Conservation (phyloP, 2,329 filamentous ascomycete species). For the Neopestalotiopsis sp. region DNA sequence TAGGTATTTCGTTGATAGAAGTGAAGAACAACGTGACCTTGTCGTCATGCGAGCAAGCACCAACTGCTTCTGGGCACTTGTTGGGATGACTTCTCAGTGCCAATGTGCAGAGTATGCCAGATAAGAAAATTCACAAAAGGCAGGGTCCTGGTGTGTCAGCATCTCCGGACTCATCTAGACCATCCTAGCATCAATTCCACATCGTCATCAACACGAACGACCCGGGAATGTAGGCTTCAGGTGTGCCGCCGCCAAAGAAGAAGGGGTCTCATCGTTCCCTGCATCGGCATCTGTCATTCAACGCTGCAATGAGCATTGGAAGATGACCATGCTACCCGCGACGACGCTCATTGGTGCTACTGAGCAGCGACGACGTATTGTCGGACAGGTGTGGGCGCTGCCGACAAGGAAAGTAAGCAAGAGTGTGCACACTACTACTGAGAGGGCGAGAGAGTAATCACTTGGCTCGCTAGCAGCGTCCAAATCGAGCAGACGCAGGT, state of each 20-base stretch:
- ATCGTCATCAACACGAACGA: conserved; percentile 7
- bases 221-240: not conserved
- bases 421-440: not conserved
- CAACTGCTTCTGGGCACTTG: not conserved
- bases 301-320: not conserved
- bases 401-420: conserved; percentile 1
- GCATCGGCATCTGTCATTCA: conserved; percentile 3
- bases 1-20: not conserved
- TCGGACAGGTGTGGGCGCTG: not conserved
- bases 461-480: conserved; percentile 27
- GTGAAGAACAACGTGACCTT: conserved; percentile 9
- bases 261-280: not conserved
- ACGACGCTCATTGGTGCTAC: not conserved
- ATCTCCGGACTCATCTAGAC: conserved; percentile 10
- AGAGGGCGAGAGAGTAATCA: not conserved
- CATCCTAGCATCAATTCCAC: not conserved
- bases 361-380: not conserved
- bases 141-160: conserved; percentile 4
- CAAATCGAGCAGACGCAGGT: conserved; percentile 43
- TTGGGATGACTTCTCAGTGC: not conserved
- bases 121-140: not conserved
- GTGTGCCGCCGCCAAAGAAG: not conserved
- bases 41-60: conserved; percentile 9
- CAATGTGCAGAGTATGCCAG: not conserved
- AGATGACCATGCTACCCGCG: not conserved